phyloP scores from a whole-genome alignment of 2,329 filamentous ascomycete species.

The Cladobotryum protrusum region DNA sequence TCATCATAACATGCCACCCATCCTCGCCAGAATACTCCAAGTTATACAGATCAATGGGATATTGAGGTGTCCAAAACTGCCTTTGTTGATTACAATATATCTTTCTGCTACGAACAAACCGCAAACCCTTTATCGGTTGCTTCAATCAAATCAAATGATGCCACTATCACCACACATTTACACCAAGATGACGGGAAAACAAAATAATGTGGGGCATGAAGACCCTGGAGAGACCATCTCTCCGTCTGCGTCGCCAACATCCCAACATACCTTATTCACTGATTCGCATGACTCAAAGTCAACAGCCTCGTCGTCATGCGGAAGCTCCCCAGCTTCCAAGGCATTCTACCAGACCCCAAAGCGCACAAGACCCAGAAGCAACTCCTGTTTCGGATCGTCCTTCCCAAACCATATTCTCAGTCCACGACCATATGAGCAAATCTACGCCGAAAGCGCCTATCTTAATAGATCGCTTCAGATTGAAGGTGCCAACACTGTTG shows the following conservation, averaged over 20 bases:
- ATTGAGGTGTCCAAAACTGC: background rate
- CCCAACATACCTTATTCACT: background rate
- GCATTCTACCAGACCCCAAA: background rate
- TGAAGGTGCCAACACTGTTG: constrained; percentile 31
- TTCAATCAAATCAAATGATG: background rate
- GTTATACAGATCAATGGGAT: too few species aligned
- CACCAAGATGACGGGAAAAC: background rate
- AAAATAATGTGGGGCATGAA: background rate
- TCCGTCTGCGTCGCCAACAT: constrained; percentile 4
- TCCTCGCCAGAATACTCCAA: too few species aligned
- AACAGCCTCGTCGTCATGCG: constrained; percentile 5
- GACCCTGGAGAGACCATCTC: constrained; percentile 1
- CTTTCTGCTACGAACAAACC: background rate
- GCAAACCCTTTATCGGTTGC: background rate
- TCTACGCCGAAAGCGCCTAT: constrained; percentile 42
- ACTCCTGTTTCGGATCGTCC: background rate
- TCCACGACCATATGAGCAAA: constrained; percentile 34
- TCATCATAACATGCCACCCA: too few species aligned
- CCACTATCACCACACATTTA: background rate
- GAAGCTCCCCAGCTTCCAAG: background rate
- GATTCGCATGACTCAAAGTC: constrained; percentile 4
- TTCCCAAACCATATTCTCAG: constrained; percentile 23
- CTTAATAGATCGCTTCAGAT: constrained; percentile 36
- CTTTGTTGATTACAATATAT: too few species aligned
- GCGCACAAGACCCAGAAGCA: background rate